phyloP scores from a whole-genome alignment of 192 early-diverging fungal species.

The Podila epicladia region DNA sequence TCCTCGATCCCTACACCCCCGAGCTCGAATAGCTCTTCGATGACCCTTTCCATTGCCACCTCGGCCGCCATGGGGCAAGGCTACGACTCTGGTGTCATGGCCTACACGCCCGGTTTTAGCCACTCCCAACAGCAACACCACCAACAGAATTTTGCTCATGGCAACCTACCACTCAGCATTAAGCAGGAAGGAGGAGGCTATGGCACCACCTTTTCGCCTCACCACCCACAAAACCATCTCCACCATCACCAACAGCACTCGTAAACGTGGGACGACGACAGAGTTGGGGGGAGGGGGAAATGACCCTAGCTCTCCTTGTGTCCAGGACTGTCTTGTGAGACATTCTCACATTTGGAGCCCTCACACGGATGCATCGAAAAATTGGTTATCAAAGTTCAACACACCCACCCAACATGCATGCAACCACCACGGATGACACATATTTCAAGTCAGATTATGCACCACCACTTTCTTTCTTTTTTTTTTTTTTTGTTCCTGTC shows the following conservation, averaged over 20 bases:
- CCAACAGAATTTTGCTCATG: not conserved
- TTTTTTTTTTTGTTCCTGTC: not conserved
- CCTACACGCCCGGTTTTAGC: not conserved
- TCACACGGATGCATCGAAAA: too few relatives aligned
- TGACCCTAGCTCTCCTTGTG: too few relatives aligned
- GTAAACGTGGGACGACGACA: not conserved
- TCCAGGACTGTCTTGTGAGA: too few relatives aligned
- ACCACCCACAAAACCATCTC: not conserved
- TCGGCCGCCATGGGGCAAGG: not conserved
- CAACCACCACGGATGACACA: not conserved
- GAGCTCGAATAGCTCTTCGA: not conserved
- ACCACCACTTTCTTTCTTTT: not conserved
- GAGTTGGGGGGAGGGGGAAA: too few relatives aligned
- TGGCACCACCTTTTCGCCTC: not conserved
- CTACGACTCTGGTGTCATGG: not conserved
- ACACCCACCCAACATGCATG: too few relatives aligned
- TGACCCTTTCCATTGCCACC: conserved; percentile 3
- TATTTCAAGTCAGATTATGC: not conserved
- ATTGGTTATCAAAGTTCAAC: too few relatives aligned
- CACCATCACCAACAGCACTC: conserved; percentile 21
- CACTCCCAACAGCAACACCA: not conserved
- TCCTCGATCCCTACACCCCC: not conserved
- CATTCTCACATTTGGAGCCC: too few relatives aligned
- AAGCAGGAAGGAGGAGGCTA: not conserved
- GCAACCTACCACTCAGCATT: not conserved